phyloP scores from a whole-genome alignment of 1,284 basidiomycete species.

The Pisolithus thermaeus region DNA sequence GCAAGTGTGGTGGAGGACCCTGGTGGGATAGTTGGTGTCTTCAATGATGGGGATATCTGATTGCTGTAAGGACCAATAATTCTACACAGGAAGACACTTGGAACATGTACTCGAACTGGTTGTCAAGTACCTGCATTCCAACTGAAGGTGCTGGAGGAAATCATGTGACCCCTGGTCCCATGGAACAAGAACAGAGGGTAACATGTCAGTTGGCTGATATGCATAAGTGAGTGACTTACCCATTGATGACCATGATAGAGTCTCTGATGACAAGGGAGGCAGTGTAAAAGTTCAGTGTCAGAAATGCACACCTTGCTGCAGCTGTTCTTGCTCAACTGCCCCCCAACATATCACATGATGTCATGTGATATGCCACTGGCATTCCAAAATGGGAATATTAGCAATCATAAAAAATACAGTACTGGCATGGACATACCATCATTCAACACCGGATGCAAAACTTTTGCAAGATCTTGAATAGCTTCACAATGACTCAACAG shows the following conservation, averaged over 20 bases:
- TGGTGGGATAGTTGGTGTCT: background rate
- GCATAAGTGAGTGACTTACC: conserved; percentile 11
- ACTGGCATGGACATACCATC: too few relatives aligned
- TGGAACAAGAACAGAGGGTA: background rate
- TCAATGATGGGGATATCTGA: too few relatives aligned
- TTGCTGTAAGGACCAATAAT: background rate
- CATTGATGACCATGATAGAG: conserved; percentile 19
- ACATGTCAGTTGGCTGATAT: background rate
- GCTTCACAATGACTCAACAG: too few relatives aligned
- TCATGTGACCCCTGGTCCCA: background rate
- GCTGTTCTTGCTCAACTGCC: too few relatives aligned
- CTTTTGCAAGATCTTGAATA: too few relatives aligned
- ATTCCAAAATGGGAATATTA: too few relatives aligned
- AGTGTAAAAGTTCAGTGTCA: too few relatives aligned
- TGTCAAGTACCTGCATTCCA: background rate
- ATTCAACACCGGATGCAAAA: too few relatives aligned
- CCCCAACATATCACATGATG: too few relatives aligned
- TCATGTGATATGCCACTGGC: too few relatives aligned
- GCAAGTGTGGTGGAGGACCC: background rate
- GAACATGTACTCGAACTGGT: background rate
- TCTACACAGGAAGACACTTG: background rate
- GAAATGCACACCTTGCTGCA: background rate
- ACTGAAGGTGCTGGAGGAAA: background rate
- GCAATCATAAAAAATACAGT: too few relatives aligned
- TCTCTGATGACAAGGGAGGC: conserved; percentile 10